These are phyloP conservation scores for Corylus heterophylla DNA, from an alignment of 306 rosid genomes.

Conservation along the genomic window DNA sequence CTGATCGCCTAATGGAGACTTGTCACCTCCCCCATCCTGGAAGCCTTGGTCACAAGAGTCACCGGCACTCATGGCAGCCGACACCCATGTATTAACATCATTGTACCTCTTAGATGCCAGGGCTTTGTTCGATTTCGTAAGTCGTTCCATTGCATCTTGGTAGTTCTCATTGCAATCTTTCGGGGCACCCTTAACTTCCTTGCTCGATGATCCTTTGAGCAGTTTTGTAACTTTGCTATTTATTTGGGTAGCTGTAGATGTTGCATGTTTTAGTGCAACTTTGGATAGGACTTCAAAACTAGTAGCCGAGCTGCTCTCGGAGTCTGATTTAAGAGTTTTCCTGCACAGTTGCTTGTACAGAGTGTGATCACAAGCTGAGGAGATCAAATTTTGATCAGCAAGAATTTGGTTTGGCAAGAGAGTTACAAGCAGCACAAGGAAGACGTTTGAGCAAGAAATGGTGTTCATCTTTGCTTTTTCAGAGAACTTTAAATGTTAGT, in stretches of 20 bases:
- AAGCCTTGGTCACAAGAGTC: constrained; percentile 25
- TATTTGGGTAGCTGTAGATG: background rate
- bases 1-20: too few species aligned
- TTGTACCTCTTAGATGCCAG: background rate
- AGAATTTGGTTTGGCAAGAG: background rate
- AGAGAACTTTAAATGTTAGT: too few species aligned
- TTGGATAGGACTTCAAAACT: background rate
- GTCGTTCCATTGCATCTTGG: constrained; percentile 3
- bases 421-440: background rate
- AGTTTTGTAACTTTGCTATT: background rate
- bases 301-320: background rate
- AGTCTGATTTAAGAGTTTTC: background rate
- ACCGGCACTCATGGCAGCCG: constrained; percentile 14
- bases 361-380: constrained; percentile 2
- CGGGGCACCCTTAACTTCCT: background rate
- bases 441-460: background rate
- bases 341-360: constrained; percentile 1
- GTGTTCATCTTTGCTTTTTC: background rate
- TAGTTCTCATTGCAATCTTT: constrained; percentile 14
- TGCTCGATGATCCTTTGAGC: background rate
- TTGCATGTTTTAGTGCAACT: background rate
- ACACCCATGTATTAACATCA: constrained; percentile 16
- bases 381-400: background rate
- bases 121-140: background rate
- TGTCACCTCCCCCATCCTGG: background rate